phyloP scores from a whole-genome alignment of 1,284 basidiomycete genomes.

The Thelephora terrestris region DNA sequence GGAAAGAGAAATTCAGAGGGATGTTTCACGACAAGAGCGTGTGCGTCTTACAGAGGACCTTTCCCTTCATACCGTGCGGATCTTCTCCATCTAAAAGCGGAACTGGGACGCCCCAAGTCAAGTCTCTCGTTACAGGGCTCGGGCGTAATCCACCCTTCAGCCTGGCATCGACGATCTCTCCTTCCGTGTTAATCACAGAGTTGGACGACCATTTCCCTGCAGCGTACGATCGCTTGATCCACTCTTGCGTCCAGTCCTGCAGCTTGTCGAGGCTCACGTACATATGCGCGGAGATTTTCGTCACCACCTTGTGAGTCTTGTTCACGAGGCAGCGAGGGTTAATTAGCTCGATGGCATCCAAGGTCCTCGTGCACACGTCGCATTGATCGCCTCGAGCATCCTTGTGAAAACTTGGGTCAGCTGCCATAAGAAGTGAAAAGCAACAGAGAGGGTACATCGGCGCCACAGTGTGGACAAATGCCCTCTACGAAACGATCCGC shows the following conservation, averaged over 20 bases:
- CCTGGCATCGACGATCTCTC: constrained; percentile 86
- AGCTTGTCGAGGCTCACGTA: constrained; percentile 83
- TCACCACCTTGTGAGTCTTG: constrained; percentile 68
- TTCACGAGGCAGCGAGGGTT: constrained; percentile 93
- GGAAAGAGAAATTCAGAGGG: constrained; percentile 1
- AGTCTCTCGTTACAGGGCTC: constrained; percentile 88
- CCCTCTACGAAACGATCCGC: constrained; percentile 96
- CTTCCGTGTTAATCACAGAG: constrained; percentile 79
- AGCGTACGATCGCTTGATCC: constrained; percentile 76
- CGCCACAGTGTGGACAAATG: constrained; percentile 84
- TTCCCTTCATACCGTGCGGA: constrained; percentile 79
- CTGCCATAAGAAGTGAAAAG: not conserved
- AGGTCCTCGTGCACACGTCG: constrained; percentile 87
- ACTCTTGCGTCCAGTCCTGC: constrained; percentile 80
- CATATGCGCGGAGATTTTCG: constrained; percentile 85
- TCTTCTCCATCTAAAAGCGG: constrained; percentile 66
- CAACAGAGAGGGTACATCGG: constrained; percentile 42
- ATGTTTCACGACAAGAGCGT: not conserved
- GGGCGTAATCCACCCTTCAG: constrained; percentile 82
- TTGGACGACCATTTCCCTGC: constrained; percentile 90
- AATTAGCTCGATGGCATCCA: constrained; percentile 90
- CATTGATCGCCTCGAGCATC: constrained; percentile 99
- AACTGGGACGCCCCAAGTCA: constrained; percentile 95
- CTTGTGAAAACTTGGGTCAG: constrained; percentile 26
- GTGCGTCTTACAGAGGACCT: constrained; percentile 81